Base-by-base conservation (phyloP, 768 basidiomycete species). In the Thelephora aurantiotincta region DNA sequence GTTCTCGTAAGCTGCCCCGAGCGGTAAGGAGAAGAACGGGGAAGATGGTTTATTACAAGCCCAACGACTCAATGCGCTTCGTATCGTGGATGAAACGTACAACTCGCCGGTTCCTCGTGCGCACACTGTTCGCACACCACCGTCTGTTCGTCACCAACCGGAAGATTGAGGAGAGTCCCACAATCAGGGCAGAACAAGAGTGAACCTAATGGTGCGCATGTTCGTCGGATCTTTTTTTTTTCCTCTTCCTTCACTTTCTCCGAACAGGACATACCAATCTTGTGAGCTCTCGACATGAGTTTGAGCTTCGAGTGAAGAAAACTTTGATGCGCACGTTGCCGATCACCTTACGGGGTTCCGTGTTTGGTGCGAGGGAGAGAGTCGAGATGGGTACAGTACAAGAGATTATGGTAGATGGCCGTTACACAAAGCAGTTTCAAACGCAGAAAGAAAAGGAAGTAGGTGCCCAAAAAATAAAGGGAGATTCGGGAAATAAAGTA, bases 111-210 rank as follows among this genome's bases (percentile, higher is more conserved):
- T 58, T 98, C 94, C 47, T 78, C 69, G 55, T 86, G 79, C 2
- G 73, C 77, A 61, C 94, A 99, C 58, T 92, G 89, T 60, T 89
- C 87, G 65, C 96, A 99, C 3, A 63, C 67, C 26, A 97, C 82
- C n/a, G 67, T 67, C 43, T 72, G 69, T 55, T 89, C 80, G 38
- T 81, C 78, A 41, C 81, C 82, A 55, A 68, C 68, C 0, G 96
- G 96, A 18, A 91, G 65, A 52, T 81, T 77, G 12, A 98, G 79
- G 34, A 99, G 69, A 1, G 89, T 94, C 12, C 91, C 91, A 54
- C 96, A 99, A 50, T 78, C 71, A 1, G 90, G 89, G 65, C 96
- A 99, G 66, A 99, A 98, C 35, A 98, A 69, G 20, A 98, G 70
- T 1, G 92, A 93, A 46, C 94, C 96, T 84, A 56, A 11, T 46